phyloP scores from a whole-genome alignment of 1,284 basidiomycete genomes.

The Pterula multifida region DNA sequence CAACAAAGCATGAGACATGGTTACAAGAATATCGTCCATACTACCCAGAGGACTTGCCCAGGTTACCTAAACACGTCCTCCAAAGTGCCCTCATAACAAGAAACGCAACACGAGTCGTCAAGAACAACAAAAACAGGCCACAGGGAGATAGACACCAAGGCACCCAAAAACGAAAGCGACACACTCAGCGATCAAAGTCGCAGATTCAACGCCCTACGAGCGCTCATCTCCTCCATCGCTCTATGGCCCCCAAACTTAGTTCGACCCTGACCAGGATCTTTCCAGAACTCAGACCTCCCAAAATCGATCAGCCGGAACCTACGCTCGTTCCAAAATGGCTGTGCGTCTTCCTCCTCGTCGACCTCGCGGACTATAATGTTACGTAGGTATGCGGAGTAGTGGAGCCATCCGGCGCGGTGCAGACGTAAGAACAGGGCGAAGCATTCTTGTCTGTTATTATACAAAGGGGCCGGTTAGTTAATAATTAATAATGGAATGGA shows the following conservation, averaged over 20 bases:
- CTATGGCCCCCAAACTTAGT: not conserved
- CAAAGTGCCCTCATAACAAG: no score
- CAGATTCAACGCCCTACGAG: not conserved
- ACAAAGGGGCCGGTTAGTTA: no score
- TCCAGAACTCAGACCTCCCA: slow-evolving; percentile 24
- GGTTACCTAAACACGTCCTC: no score
- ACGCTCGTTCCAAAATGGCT: slow-evolving; percentile 15
- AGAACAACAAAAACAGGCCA: no score
- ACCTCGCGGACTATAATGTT: slow-evolving; percentile 40
- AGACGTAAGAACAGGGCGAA: slow-evolving; percentile 30
- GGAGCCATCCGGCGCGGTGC: slow-evolving; percentile 25
- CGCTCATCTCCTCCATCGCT: not conserved
- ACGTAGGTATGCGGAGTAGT: slow-evolving; percentile 28
- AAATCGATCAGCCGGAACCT: slow-evolving; percentile 45
- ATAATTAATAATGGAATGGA: no score
- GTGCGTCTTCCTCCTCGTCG: slow-evolving; percentile 17
- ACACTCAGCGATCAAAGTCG: not conserved
- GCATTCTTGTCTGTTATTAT: slow-evolving; percentile 28
- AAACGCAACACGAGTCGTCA: no score
- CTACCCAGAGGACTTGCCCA: no score
- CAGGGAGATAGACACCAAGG: no score
- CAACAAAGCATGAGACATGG: no score
- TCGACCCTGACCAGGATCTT: no score
- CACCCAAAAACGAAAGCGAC: no score
- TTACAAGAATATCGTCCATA: no score